Conservation (phyloP, 768 basidiomycete species). For the Lentinula raphanica region DNA sequence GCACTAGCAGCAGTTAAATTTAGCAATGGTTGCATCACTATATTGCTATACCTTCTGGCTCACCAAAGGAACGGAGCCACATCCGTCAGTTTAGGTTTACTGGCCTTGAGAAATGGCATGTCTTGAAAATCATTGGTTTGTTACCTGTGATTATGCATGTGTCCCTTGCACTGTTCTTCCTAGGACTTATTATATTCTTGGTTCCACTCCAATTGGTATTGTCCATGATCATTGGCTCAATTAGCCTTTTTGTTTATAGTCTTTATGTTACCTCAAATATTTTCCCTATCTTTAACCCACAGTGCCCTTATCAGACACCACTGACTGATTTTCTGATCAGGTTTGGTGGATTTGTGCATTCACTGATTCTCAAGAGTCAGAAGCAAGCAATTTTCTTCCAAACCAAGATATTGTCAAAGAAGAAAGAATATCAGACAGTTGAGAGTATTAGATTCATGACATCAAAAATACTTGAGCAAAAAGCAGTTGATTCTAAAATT, state of each 20-base stretch:
- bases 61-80: slow-evolving; percentile 15
- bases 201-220: slow-evolving; percentile 2
- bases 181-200: too few species aligned
- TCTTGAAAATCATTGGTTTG: slow-evolving; percentile 8
- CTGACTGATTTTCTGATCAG: neutral
- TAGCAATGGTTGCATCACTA: slow-evolving; percentile 23
- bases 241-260: neutral
- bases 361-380: too few species aligned
- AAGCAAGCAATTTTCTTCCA: too few species aligned
- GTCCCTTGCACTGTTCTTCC: slow-evolving; percentile 15
- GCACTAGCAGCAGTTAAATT: slow-evolving; percentile 20
- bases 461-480: too few species aligned
- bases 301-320: too few species aligned
- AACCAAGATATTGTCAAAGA: too few species aligned
- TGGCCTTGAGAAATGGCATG: slow-evolving; percentile 12
- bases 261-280: slow-evolving; percentile 8
- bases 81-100: slow-evolving; percentile 19
- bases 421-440: too few species aligned
- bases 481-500: too few species aligned
- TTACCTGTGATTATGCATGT: slow-evolving; percentile 14
- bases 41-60: slow-evolving; percentile 14
- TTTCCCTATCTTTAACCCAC: slow-evolving; percentile 6
- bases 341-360: too few species aligned
- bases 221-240: neutral
- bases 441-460: too few species aligned